Evolutionary conservation across 257 asterid species (phyloP), one percentile per base, ranked within the genome.

Genomic region (Plantago major): DNA sequence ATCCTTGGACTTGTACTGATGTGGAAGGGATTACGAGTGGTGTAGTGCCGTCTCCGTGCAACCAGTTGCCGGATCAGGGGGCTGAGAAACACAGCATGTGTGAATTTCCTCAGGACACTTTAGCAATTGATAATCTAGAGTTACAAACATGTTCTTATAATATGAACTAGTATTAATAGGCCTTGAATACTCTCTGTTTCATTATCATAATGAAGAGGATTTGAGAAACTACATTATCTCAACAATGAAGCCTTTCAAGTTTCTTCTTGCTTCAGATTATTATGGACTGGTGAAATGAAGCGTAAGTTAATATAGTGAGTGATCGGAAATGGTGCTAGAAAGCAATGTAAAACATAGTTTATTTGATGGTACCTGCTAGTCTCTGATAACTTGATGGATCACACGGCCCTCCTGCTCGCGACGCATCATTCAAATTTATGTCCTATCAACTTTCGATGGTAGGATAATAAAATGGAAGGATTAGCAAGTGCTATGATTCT

Each of bases 1-100:
- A 76, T 60, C 95, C 92, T 0, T 90, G 94, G 95, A 75, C 74
- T 10, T 90, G 97, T 51, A 53, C 70, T 11, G 89, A 84, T 0
- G 73, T 87, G 47, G 72, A 68, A 48, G 95, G 97, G 12, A 57
- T 77, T 18, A 73, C 81, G 17, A 79, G 88, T 17, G 73, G 84
- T 43, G 95, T 90, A 58, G 70, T 62, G 17, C 97, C 97, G 18
- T 53, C 63, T 18, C 86, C 97, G 11, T 90, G 97, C 54, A 42
- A 66, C 9, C 67, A 73, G 60, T 70, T 89, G 64, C 76, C 83
- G 6, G 81, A 78, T 67, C 82, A 81, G 68, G 89, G 84, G 26
- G 64, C 64, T 1, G 78, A 67, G 15, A 75, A 74, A 50, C 42
- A 15, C 12, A 70, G 52, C 30, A 67, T 58, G 74, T 89, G 97